Conservation (phyloP, 2,329 filamentous ascomycete species). For the Phialophora expanda region DNA sequence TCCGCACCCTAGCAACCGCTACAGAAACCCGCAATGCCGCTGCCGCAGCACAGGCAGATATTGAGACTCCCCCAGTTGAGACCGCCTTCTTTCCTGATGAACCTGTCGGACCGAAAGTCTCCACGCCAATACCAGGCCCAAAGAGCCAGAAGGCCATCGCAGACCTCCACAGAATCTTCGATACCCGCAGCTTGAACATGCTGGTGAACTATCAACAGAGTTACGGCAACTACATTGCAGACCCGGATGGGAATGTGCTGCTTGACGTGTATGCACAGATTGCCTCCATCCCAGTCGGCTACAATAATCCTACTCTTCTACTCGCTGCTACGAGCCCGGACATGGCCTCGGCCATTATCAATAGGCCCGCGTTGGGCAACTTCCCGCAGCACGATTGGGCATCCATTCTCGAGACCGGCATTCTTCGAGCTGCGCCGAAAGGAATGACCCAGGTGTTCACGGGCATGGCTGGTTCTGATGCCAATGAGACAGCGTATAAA, state of each 20-base stretch:
- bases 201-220: conserved; percentile 75
- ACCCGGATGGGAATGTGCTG: conserved; percentile 58
- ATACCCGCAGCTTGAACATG: conserved; percentile 85
- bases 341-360: conserved; percentile 81
- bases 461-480: conserved; percentile 84
- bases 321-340: conserved; percentile 74
- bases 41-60: conserved; percentile 28
- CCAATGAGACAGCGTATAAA: conserved; percentile 94
- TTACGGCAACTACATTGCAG: conserved; percentile 73
- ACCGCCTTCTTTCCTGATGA: conserved; percentile 64
- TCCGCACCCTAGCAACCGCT: conserved; percentile 29
- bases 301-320: conserved; percentile 82
- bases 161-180: conserved; percentile 78
- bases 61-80: conserved; percentile 40
- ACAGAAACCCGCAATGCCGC: conserved; percentile 28
- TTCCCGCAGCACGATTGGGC: conserved; percentile 88
- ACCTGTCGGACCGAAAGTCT: conserved; percentile 60
- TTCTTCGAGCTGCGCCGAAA: conserved; percentile 81
- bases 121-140: conserved; percentile 74
- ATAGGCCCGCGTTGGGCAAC: conserved; percentile 73
- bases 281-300: conserved; percentile 87
- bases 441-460: conserved; percentile 90
- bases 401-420: conserved; percentile 75
- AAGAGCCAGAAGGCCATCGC: conserved; percentile 71
- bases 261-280: conserved; percentile 74